A percentile compares a stretch with the other conserved stretches of the same genome.
Conservation (phyloP, 2,329 filamentous ascomycete species). For the Alternaria ventricosa region DNA sequence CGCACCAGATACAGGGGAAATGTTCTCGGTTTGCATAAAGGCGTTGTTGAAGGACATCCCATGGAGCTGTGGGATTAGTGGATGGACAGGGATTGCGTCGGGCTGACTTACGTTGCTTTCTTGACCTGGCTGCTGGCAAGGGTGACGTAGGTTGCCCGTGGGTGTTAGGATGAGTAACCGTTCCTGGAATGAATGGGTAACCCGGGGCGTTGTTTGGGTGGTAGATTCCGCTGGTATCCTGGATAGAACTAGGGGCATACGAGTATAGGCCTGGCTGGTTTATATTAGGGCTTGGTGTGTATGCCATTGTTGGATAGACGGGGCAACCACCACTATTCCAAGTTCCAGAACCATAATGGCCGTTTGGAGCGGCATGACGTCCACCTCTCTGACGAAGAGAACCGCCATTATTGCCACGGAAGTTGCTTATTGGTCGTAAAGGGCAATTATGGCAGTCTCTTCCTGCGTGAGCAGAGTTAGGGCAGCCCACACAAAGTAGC, state of each 20-base stretch:
- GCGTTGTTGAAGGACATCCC: neutral
- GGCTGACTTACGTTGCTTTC: neutral
- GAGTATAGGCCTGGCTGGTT: neutral
- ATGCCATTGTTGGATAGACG: neutral
- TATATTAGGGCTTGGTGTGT: neutral
- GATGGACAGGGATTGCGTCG: neutral
- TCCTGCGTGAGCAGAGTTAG: neutral
- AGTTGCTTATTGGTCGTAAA: neutral
- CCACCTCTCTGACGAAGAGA: neutral
- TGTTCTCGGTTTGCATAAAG: neutral
- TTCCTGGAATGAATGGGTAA: neutral
- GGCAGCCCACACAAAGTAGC: neutral
- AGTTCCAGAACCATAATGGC: neutral
- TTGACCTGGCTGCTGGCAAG: neutral
- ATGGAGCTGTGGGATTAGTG: neutral
- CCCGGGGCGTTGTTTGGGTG: neutral
- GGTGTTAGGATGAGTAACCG: neutral
- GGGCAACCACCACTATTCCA: neutral
- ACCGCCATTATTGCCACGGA: neutral
- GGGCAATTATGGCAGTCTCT: neutral
- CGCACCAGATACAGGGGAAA: neutral
- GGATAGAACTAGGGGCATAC: neutral
- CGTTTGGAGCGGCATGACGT: neutral
- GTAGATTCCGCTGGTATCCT: neutral
- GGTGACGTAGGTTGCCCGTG: neutral